These are phyloP conservation scores for Tylopilus felleus DNA, from an alignment of 768 basidiomycete species.

Conservation along the genomic window DNA sequence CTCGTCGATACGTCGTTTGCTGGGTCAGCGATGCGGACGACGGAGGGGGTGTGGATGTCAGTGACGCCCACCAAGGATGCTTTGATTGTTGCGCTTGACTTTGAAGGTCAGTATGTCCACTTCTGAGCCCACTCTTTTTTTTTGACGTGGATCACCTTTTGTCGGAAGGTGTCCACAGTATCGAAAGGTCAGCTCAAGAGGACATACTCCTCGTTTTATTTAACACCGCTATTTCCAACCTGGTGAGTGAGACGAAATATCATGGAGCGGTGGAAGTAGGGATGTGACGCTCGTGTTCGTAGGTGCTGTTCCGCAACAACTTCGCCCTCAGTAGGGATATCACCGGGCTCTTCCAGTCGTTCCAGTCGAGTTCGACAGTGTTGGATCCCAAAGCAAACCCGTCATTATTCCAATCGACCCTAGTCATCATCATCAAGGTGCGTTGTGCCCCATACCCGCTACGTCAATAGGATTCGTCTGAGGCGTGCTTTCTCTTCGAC, in stretches of 20 bases:
- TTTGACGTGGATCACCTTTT: not conserved
- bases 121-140: not conserved
- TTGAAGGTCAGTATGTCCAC: slow-evolving; percentile 44
- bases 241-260: slow-evolving; percentile 41
- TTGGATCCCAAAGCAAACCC: slow-evolving; percentile 59
- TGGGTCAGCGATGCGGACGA: slow-evolving; percentile 59
- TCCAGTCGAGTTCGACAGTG: slow-evolving; percentile 55
- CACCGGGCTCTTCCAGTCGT: slow-evolving; percentile 57
- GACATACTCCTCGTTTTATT: slow-evolving; percentile 62
- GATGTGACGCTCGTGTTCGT: not conserved
- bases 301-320: slow-evolving; percentile 67
- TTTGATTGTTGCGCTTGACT: slow-evolving; percentile 59
- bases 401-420: slow-evolving; percentile 53
- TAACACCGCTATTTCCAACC: slow-evolving; percentile 62
- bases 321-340: slow-evolving; percentile 61
- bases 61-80: slow-evolving; percentile 54
- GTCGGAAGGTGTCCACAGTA: slow-evolving; percentile 51
- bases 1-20: slow-evolving; percentile 61
- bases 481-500: not conserved
- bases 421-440: slow-evolving; percentile 67
- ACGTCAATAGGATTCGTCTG: not conserved
- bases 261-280: no score
- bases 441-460: not conserved
- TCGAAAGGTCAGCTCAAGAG: slow-evolving; percentile 61
- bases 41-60: slow-evolving; percentile 66